Percentiles rank a stretch among this genome's conserved stretches.
Evolutionary conservation across 768 basidiomycete species (phyloP).

Genomic region (Gymnopilus dilepis): DNA sequence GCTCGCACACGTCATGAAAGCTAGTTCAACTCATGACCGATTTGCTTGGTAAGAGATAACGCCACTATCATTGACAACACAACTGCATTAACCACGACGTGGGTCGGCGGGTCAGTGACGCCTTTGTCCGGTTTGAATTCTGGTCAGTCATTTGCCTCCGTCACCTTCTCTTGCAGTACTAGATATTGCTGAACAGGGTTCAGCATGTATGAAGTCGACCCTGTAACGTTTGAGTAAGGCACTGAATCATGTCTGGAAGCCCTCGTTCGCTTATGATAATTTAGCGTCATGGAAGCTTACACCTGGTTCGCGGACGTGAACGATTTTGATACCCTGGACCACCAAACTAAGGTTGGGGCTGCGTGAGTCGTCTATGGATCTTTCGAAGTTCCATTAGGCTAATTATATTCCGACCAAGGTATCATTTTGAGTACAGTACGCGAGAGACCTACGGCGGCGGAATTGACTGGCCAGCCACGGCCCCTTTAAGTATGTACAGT

Average conservation of each 20-base stretch:
- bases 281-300: conserved; percentile 2
- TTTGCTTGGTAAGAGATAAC: background rate
- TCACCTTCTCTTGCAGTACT: no score
- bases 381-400: no score
- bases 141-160: background rate
- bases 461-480: conserved; percentile 2
- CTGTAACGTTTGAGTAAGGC: background rate
- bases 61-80: background rate
- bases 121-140: conserved; percentile 2
- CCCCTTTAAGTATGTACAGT: background rate
- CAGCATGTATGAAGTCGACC: conserved; percentile 9
- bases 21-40: no score
- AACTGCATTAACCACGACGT: background rate
- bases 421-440: conserved; percentile 8
- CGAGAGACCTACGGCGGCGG: conserved; percentile 1
- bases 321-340: background rate
- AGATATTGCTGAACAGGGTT: background rate
- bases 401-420: background rate
- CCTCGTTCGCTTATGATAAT: background rate
- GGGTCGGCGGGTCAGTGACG: conserved; percentile 2
- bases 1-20: no score
- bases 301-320: conserved; percentile 2
- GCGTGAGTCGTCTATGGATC: background rate
- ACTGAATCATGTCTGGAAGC: no score
- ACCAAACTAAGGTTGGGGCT: conserved; percentile 4